Base-by-base conservation (phyloP, 768 basidiomycete genomes). In the Baorangia bicolor region DNA sequence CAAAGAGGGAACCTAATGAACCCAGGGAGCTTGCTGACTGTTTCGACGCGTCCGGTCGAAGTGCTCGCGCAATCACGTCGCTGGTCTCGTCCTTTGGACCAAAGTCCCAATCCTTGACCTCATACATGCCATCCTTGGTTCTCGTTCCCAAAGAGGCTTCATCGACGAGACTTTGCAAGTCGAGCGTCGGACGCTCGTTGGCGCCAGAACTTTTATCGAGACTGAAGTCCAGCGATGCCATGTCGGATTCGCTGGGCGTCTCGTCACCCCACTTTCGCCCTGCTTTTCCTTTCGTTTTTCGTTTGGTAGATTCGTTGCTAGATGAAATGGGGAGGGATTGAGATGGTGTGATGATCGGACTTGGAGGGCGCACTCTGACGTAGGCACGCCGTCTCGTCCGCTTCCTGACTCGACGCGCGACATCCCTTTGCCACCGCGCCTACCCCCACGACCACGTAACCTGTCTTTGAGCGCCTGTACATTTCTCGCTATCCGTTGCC, bases 241-340 rank as follows among this genome's bases (percentile, higher is more conserved):
- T 96, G 60, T 98, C 97, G 16, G 81, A 79, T 60, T 92, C 91
- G 11, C 85, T 87, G 4, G 89, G 87, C 2, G 80, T 79, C 60
- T 86, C 82, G 64, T 96, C 85, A 23, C 87, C 93, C 97, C 97
- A 99, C 74, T 94, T 98, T 30, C 97, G 86, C 70, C 88, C 88
- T 14, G 76, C 64, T 73, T 94, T 94, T 4, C 80, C 69, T 52
- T 88, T 86, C 0, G 78, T 66, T 62, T 87, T 90, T 59, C 79
- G 77, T 62, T 85, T 90, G 27, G 76, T 60, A 25, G 83, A 77
- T 18, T 81, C 79, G 64, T 86, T 88, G 48, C 90, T 86, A 67
- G 82, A 88, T 14, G 23, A 42, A 14, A n/a, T n/a, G n/a, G 9
- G 34, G 16, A 16, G 21, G 14, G 16, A 12, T 49, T 44, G 25